A percentile compares a stretch with the other conserved stretches of the same genome.
phyloP scores from a whole-genome alignment of 768 basidiomycete genomes.

The Amanita polypyramis region DNA sequence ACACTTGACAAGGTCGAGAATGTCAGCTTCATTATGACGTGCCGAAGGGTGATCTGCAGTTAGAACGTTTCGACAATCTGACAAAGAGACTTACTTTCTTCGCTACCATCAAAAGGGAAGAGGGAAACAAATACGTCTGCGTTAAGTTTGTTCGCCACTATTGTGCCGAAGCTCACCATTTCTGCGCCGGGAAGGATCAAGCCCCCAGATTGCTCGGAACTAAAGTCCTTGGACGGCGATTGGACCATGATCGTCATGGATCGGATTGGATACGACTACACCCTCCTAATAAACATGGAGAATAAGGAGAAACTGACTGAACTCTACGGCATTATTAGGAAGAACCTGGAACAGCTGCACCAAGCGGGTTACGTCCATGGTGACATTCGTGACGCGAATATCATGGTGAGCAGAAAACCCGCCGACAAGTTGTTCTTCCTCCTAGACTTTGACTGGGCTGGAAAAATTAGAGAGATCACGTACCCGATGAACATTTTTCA shows the following conservation, averaged over 20 bases:
- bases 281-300: not conserved
- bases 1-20: not conserved
- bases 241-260: constrained; percentile 22
- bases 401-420: constrained; percentile 12
- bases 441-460: constrained; percentile 21
- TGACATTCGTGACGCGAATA: constrained; percentile 16
- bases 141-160: not conserved
- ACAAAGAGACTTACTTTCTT: not conserved
- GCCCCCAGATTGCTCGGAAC: constrained; percentile 16
- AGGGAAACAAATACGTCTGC: not conserved
- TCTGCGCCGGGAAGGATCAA: not conserved
- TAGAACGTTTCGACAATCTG: not conserved
- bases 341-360: constrained; percentile 3
- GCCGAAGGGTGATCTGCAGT: not conserved
- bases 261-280: constrained; percentile 3
- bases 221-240: constrained; percentile 15
- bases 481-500: constrained; percentile 12
- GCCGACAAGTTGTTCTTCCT: constrained; percentile 10
- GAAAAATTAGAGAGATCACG: constrained; percentile 12
- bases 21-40: not conserved
- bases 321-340: not conserved
- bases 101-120: not conserved
- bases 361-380: constrained; percentile 16
- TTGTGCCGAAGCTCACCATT: not conserved
- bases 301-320: not conserved